Base-by-base conservation (phyloP, 192 early-diverging fungal genomes). In the Entomortierella beljakovae region DNA sequence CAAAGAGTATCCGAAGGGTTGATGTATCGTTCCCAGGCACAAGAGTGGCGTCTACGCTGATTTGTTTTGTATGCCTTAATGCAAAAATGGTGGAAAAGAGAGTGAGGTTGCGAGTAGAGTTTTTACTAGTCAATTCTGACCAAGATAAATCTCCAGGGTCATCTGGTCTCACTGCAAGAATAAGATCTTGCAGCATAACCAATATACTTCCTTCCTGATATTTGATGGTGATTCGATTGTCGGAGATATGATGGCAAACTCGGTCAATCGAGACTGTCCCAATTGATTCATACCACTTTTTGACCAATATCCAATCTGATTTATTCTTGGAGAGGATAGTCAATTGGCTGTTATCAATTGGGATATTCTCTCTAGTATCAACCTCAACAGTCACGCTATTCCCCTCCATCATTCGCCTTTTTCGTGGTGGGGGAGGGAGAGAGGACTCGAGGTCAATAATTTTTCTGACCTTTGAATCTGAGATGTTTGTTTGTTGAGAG, bases 141-240 rank as follows among this genome's bases (percentile, higher is more conserved):
- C 70, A 72, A 18, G 62, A 4, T 1, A 32, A n/a, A 35, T 59
- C 59, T 25, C 13, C 35, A 10, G 23, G 43, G 28, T 59, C 56
- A 43, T 72, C 70, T 16, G 37, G 56, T 7, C 70, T 57, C 48
- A 72, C 49, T 10, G 46, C 42, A 0, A 72, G 32, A n/a, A 72
- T 72, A 29, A 52, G 26, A 11, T 40, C 35, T 0, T n/a, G 48
- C 7, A 72, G 54, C 56, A 72, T 53, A 7, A 28, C 56, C 48
- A 59, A 32, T 43, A 64, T 33, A 10, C 37, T 38, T 5, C 70
- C 70, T 10, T 72, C 61, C 15, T 64, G 48, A 26, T 16, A 25
- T 10, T 25, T 29, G 32, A 72, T 9, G 5, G 13, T 11, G 34
- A 72, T 6, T 0, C 43, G 8, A 8, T 7, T 33, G 40, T 64